phyloP scores from a whole-genome alignment of 306 rosid genomes.

The Malus sylvestris region DNA sequence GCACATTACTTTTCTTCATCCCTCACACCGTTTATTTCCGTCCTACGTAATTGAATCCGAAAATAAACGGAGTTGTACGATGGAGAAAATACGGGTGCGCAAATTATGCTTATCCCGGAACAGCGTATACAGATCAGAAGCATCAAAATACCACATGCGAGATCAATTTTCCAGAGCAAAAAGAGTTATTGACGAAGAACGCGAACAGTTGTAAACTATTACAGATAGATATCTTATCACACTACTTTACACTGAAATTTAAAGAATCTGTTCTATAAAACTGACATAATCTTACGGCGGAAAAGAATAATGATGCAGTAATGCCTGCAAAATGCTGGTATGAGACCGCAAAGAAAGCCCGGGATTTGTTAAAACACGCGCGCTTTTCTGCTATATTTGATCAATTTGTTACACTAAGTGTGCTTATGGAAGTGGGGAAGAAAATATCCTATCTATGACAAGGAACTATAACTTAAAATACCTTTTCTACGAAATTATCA shows the following conservation, averaged over 20 bases:
- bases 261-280: background rate
- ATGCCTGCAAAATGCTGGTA: constrained; percentile 9
- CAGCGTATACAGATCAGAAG: too few relatives aligned
- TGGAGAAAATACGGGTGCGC: background rate
- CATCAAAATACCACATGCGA: background rate
- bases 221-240: background rate
- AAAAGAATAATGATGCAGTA: constrained; percentile 12
- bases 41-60: background rate
- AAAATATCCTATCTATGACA: constrained; percentile 3
- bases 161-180: background rate
- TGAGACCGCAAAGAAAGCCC: background rate
- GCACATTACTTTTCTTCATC: background rate
- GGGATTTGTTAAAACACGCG: background rate
- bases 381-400: constrained; percentile 3
- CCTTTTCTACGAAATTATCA: constrained; percentile 42
- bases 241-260: background rate
- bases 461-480: constrained; percentile 23
- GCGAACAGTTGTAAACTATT: background rate
- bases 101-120: too few relatives aligned
- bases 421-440: constrained; percentile 7
- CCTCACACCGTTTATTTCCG: background rate
- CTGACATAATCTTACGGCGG: background rate
- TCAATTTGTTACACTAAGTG: constrained; percentile 9
- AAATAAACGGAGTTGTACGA: too few relatives aligned
- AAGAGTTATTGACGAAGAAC: background rate